Base-by-base conservation (phyloP, 208 protist species). In the Trypanosoma congolense region DNA sequence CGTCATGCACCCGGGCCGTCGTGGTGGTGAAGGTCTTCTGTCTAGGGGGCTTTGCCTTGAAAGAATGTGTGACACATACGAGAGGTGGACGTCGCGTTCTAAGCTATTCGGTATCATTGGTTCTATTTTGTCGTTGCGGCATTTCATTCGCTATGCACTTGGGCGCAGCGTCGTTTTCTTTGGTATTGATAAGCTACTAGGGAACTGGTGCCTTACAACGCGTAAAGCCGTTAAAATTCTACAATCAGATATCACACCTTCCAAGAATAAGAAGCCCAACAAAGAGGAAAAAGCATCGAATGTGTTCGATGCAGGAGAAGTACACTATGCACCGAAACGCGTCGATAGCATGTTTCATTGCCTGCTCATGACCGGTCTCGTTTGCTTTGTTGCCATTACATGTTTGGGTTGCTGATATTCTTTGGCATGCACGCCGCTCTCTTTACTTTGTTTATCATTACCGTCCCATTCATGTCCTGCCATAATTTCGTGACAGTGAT, bases 151-250 rank as follows among this genome's bases (percentile, higher is more conserved):
- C 10, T 81, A 70, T 70, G 70, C 76, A 12, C 21, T 79, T 4
- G 73, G 77, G 64, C 62, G 77, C 49, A 40, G 61, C 5, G 73
- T 74, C 19, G 73, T 78, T 36, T 77, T 82, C 40, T 43, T 83
- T 12, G 82, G 82, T 12, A 48, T 86, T 2, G 60, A 90, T 54
- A 90, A 90, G 62, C 56, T 86, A 24, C 46, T 69, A 56, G 35
- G 18, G 6, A 46, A 9, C 6, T 5, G 30, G n/a, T 26, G 60
- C 9, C 38, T 51, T 3, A 43, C 33, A 19, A 52, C 48, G 0
- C 38, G 31, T n/a, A 38, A 52, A 16, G 6, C 12, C 12, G 33
- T 38, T 12, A 38, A 38, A 38, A 38, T 38, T 16, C 12, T 6
- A 16, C 9, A 38, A 16, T 12, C 33, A 6, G 12, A 12, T 12